Base-by-base conservation (phyloP, 2,329 filamentous ascomycete genomes). In the Aspergillus felis region DNA sequence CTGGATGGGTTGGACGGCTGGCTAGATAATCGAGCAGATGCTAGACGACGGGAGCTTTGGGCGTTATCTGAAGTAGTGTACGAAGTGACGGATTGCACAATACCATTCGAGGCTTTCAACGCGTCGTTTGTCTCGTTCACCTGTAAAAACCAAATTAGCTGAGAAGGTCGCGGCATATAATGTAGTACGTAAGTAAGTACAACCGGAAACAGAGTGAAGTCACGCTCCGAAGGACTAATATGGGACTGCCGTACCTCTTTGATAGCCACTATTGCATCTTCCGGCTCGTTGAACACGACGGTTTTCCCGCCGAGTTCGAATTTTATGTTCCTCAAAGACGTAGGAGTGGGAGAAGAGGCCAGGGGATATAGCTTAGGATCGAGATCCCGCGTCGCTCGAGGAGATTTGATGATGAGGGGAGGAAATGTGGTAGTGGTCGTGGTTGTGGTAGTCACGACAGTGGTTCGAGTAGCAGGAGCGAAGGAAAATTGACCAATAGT, bases 321-420 rank as follows among this genome's bases (percentile, higher is more conserved):
- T 44, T 84, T 87, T 70, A 97, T 89, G 56, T 86, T 87, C 61
- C 86, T 85, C 59, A 99, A 79, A 53, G 89, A 87, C 17, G 86
- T 84, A 2, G 94, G 94, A 1, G 92, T 96, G 1, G 91, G 88
- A 51, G 90, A 87, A 61, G 84, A 83, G 41, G 93, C 93, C 29
- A 99, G 81, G 42, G 94, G 94, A 72, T 96, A 99, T 66, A 94
- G 86, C 72, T 95, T 96, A 14, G 88, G 82, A 74, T 97, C 92
- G 57, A 96, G 84, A 54, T 87, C 83, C 58, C 84, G 80, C 35
- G 92, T 82, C 53, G 86, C 84, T 54, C 85, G 84, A 25, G 91
- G 88, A 58, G 90, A 84, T 63, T 86, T 87, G 64, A 96, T 85
- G 56, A 90, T 81, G 57, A 97, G 80, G n/a, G 91, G 91, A 50